Evolutionary conservation across 2,329 filamentous ascomycete genomes (phyloP).

Genomic region (Bipolaris victoriae): DNA sequence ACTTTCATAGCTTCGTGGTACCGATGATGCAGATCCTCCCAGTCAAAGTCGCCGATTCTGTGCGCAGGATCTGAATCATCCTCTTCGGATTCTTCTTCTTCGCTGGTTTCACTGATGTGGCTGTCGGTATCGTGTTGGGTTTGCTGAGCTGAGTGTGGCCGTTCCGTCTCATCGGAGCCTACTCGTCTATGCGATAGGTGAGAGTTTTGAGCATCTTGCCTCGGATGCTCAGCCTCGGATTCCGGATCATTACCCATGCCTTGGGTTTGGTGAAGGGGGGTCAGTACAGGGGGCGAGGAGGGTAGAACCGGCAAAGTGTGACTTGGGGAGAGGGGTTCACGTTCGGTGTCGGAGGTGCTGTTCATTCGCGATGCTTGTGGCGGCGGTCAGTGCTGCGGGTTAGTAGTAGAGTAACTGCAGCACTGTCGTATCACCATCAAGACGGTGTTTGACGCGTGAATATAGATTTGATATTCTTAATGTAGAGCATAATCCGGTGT

Average conservation of each 20-base stretch:
- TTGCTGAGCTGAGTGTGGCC: slow-evolving; percentile 36
- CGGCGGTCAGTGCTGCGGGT: slow-evolving; percentile 34
- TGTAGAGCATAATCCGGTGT: neutral
- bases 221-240: slow-evolving; percentile 20
- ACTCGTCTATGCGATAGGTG: slow-evolving; percentile 17
- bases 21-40: slow-evolving; percentile 74
- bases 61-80: slow-evolving; percentile 37
- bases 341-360: slow-evolving; percentile 20
- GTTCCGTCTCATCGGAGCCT: slow-evolving; percentile 34
- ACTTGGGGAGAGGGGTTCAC: slow-evolving; percentile 32
- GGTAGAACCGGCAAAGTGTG: slow-evolving; percentile 15
- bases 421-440: slow-evolving; percentile 9
- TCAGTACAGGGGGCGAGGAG: slow-evolving; percentile 25
- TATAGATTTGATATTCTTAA: neutral
- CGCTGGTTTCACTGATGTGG: slow-evolving; percentile 12
- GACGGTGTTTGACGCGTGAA: slow-evolving; percentile 3
- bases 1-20: slow-evolving; percentile 71
- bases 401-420: slow-evolving; percentile 24
- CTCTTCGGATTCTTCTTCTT: slow-evolving; percentile 18
- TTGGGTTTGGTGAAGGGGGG: neutral
- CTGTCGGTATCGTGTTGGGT: slow-evolving; percentile 18
- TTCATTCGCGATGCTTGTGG: slow-evolving; percentile 27
- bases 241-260: slow-evolving; percentile 24
- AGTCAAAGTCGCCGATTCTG: slow-evolving; percentile 67
- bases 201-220: slow-evolving; percentile 13